Conservation (phyloP, 108 stramenopile genomes). For the Skeletonema costatum region DNA sequence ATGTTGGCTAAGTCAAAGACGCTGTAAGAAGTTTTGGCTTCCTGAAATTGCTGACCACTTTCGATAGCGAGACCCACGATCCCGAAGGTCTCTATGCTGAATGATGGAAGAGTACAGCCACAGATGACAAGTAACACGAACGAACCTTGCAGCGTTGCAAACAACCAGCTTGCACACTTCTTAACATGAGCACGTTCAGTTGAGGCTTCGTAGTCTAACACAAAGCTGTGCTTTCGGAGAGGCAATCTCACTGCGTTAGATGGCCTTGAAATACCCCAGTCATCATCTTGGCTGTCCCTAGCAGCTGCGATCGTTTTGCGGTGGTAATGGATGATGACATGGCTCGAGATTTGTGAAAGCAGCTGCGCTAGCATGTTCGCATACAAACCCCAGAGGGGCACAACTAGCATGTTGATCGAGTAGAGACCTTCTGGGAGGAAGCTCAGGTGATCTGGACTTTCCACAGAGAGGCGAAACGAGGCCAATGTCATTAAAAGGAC, state of each 20-base stretch:
- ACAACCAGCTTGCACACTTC: constrained; percentile 40
- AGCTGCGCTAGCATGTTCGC: constrained; percentile 85
- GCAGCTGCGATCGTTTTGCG: constrained; percentile 46
- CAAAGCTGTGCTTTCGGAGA: constrained; percentile 38
- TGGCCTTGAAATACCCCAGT: constrained; percentile 21
- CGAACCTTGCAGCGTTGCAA: constrained; percentile 25
- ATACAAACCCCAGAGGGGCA: constrained; percentile 85
- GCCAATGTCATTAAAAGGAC: constrained; percentile 70
- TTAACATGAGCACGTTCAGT: constrained; percentile 31
- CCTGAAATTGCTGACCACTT: constrained; percentile 66
- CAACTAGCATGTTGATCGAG: constrained; percentile 67
- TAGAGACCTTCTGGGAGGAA: constrained; percentile 76
- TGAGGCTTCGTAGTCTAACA: constrained; percentile 46
- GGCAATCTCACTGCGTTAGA: not conserved
- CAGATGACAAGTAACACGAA: constrained; percentile 52
- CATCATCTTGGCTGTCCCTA: constrained; percentile 3
- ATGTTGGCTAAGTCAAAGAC: constrained; percentile 59
- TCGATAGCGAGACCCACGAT: constrained; percentile 77
- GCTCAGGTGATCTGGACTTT: constrained; percentile 58
- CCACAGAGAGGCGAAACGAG: constrained; percentile 70
- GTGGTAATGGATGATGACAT: constrained; percentile 85
- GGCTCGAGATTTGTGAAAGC: constrained; percentile 74
- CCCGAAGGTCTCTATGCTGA: constrained; percentile 70
- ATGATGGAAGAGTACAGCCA: constrained; percentile 63
- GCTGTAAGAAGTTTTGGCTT: constrained; percentile 59